Percentiles rank a stretch among this genome's conserved stretches.
Conservation (phyloP, 345 rosid species). For the Kernera saxatilis region DNA sequence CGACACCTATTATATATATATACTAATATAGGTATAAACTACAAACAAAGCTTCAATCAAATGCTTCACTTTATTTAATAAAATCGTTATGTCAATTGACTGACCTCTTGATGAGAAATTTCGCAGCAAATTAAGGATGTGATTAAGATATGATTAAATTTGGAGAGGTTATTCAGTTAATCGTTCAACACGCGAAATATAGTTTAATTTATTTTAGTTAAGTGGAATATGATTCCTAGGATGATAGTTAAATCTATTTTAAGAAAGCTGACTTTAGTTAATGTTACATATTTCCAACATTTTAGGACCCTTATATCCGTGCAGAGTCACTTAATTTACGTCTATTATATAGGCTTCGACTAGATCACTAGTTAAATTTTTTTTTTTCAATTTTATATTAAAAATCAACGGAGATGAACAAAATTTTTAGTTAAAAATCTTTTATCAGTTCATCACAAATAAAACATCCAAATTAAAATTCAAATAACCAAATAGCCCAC, state of each 20-base stretch:
- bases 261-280: background rate
- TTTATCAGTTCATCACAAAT: background rate
- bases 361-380: too few relatives aligned
- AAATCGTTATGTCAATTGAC: background rate
- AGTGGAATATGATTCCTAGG: slow-evolving; percentile 2
- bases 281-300: background rate
- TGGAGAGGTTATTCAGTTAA: background rate
- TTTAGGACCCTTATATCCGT: background rate
- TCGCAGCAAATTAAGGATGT: slow-evolving; percentile 6
- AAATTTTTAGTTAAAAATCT: too few relatives aligned
- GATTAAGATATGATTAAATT: background rate
- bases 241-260: background rate
- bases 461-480: background rate
- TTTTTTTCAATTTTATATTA: too few relatives aligned
- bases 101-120: slow-evolving; percentile 3
- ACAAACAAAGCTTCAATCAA: background rate
- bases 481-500: background rate
- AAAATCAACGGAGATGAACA: too few relatives aligned
- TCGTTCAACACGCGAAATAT: background rate
- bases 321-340: background rate
- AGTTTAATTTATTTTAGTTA: background rate
- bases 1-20: background rate
- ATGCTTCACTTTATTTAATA: background rate
- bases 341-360: too few relatives aligned
- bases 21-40: too few relatives aligned